Conservation (phyloP, 495 filamentous ascomycete species). For the Trichoderma orchidacearum region DNA sequence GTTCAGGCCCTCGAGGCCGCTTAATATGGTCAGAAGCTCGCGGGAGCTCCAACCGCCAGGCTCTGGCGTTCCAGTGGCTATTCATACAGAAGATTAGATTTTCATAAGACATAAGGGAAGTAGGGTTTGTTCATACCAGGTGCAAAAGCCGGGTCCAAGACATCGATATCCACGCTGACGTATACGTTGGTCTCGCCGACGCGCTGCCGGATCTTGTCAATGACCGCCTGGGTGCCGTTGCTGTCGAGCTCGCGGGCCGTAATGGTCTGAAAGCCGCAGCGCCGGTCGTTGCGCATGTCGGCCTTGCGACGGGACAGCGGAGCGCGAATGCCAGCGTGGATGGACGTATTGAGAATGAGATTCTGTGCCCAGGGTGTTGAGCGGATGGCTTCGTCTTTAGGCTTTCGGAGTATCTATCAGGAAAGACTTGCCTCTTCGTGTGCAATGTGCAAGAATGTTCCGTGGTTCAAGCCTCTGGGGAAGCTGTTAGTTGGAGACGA, state of each 20-base stretch:
- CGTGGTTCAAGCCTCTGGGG: conserved; percentile 63
- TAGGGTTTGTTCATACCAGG: conserved; percentile 23
- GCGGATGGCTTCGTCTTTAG: background rate
- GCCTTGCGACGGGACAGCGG: conserved; percentile 50
- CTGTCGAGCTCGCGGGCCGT: conserved; percentile 72
- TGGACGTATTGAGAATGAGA: conserved; percentile 63
- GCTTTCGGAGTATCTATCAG: background rate
- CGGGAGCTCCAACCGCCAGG: conserved; percentile 79
- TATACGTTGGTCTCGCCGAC: conserved; percentile 70
- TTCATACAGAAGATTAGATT: too few relatives aligned
- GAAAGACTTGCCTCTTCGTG: conserved; percentile 21
- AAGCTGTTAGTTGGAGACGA: background rate
- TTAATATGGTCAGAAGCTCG: conserved; percentile 39
- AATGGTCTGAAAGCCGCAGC: conserved; percentile 71
- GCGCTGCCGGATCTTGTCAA: conserved; percentile 58
- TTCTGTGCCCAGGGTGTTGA: conserved; percentile 37
- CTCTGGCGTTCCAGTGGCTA: conserved; percentile 76
- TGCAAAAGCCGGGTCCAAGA: conserved; percentile 59
- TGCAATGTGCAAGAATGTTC: conserved; percentile 46
- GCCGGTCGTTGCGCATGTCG: conserved; percentile 72
- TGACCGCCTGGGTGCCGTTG: conserved; percentile 57
- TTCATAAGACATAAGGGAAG: too few relatives aligned
- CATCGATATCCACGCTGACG: conserved; percentile 80
- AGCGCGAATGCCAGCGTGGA: conserved; percentile 77
- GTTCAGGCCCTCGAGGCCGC: conserved; percentile 50